phyloP scores from a whole-genome alignment of 495 filamentous ascomycete genomes.

The Penicillium maclennaniae region DNA sequence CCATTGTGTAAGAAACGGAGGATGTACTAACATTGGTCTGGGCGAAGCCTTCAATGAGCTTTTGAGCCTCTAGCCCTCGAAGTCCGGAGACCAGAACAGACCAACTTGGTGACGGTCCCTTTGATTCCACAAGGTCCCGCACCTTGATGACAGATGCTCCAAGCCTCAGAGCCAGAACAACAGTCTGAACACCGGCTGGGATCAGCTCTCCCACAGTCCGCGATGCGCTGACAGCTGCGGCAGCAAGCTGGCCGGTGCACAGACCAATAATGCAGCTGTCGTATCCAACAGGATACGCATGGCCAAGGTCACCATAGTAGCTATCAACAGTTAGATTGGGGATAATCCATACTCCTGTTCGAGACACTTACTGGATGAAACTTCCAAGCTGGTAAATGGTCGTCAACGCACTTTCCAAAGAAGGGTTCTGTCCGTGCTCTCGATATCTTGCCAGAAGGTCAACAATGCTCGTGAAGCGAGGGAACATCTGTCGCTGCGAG shows the following conservation, averaged over 20 bases:
- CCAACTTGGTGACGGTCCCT: slow-evolving; percentile 31
- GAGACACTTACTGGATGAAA: slow-evolving; percentile 65
- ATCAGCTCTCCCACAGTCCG: slow-evolving; percentile 65
- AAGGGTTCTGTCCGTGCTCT: slow-evolving; percentile 54
- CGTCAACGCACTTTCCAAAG: slow-evolving; percentile 61
- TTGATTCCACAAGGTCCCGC: slow-evolving; percentile 31
- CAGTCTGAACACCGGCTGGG: slow-evolving; percentile 62
- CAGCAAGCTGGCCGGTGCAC: slow-evolving; percentile 71
- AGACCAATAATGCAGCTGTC: slow-evolving; percentile 49
- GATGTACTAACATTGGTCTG: slow-evolving; percentile 39
- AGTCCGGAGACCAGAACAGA: slow-evolving; percentile 40
- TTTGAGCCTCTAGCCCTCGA: slow-evolving; percentile 23
- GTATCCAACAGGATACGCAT: slow-evolving; percentile 43
- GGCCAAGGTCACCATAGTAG: slow-evolving; percentile 49
- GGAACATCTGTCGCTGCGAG: slow-evolving; percentile 58
- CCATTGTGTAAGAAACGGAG: slow-evolving; percentile 35
- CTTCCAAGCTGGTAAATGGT: slow-evolving; percentile 69
- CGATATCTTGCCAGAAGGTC: slow-evolving; percentile 69
- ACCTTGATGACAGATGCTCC: slow-evolving; percentile 55
- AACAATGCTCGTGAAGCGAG: slow-evolving; percentile 63
- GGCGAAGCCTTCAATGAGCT: slow-evolving; percentile 24
- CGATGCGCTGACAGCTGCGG: slow-evolving; percentile 65
- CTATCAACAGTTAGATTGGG: slow-evolving; percentile 20
- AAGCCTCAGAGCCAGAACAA: slow-evolving; percentile 68
- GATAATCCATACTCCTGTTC: not conserved